Base-by-base conservation (phyloP, 1,284 basidiomycete species). In the Marasmius tenuissimus region DNA sequence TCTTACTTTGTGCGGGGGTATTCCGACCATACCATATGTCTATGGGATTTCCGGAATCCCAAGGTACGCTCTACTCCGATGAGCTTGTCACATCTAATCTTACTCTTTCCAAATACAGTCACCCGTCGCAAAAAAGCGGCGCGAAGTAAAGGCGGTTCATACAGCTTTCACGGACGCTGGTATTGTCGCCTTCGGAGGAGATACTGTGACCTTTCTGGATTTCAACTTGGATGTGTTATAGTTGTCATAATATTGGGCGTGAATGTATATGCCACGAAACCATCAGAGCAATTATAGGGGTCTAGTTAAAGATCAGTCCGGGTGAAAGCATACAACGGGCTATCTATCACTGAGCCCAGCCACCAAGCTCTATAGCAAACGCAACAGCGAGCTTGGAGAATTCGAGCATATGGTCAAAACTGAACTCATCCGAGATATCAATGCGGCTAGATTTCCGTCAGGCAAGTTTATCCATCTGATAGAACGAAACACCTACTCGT, bases 381-480 rank as follows among this genome's bases (percentile, higher is more conserved):
- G 90, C 93, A 16, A 92, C 87, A 12, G 91, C 92, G 52, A 97
- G 82, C 81, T 97, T 97, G 63, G 93, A 93, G 77, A 97, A 97
- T 71, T 94, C 86, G 37, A 93, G 73, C 87, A 92, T 91, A 70
- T 95, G 89, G 1, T 77, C 72, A 69, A 93, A 93, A 69, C 89
- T 93, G 77, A 97, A 97, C 73, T 96, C 96, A 22, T 86, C 80
- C 1, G 90, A 92, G 67, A 94, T 83, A 72, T 96, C 91, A 67
- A 93, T 91, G 53, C 89, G 87, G 71, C 91, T 93, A 67, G 16
- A 60, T 65, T 35, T 55, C 2, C 56, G 62, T 57, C 52, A 56
- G 27, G 14, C 38, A 61, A 14, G 52, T 74, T 45, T 73, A 66
- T 18, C 50, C 27, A 27, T 27, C 27, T n/a, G 58, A 49, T 34